phyloP scores from a whole-genome alignment of 2,329 filamentous ascomycete genomes.

The Aureobasidium sp. region DNA sequence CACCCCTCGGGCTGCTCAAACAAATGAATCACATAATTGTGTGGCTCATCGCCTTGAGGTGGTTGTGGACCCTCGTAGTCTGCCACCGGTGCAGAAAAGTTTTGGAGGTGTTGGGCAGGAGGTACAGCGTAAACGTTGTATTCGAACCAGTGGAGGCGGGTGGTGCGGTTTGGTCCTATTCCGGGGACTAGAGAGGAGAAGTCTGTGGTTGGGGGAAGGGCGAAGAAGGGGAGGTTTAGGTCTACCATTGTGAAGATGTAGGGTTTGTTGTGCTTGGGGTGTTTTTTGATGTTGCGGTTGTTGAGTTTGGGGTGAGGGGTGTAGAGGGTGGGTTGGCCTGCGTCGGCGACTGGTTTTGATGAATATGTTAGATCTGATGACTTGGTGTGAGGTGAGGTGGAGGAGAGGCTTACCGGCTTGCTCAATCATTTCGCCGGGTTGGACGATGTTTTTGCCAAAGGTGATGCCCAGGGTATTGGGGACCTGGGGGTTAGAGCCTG shows the following conservation, averaged over 20 bases:
- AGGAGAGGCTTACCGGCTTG: not conserved
- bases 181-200: slow-evolving; percentile 21
- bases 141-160: slow-evolving; percentile 28
- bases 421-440: not conserved
- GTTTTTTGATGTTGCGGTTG: not conserved
- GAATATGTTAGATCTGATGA: too few relatives aligned
- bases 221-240: slow-evolving; percentile 21
- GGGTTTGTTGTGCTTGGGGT: not conserved
- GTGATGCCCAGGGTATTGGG: not conserved
- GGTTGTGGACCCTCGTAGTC: slow-evolving; percentile 24
- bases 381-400: not conserved
- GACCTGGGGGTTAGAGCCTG: not conserved
- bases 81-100: slow-evolving; percentile 20
- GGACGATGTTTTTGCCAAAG: not conserved
- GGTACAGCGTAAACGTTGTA: slow-evolving; percentile 18
- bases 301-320: not conserved
- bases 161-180: slow-evolving; percentile 24
- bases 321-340: slow-evolving; percentile 10
- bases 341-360: not conserved
- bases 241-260: slow-evolving; percentile 25
- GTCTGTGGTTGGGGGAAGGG: slow-evolving; percentile 17
- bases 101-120: slow-evolving; percentile 18
- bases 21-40: slow-evolving; percentile 28
- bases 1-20: slow-evolving; percentile 25
- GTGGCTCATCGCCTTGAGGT: slow-evolving; percentile 23